Base-by-base conservation (phyloP, 257 asterid genomes). In the Catharanthus roseus region DNA sequence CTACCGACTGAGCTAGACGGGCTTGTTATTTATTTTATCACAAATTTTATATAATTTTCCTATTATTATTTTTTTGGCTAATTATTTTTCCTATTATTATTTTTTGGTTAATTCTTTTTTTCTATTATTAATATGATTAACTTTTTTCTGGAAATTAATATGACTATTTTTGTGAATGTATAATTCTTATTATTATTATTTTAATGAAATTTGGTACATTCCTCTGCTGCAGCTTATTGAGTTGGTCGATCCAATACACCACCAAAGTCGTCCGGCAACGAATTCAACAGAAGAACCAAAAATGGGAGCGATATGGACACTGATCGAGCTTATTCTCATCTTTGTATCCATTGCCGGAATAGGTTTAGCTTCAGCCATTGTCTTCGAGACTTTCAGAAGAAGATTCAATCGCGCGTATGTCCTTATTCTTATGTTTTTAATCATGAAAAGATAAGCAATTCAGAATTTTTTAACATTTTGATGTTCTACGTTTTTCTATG, bases 301-400 rank as follows among this genome's bases (percentile, higher is more conserved):
- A 16, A 67, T 67, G 72, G 72, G 72, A 49, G 41, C 74, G 70
- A 18, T 87, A 55, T 86, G 87, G 93, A 55, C 74, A 67, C 65
- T 83, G 82, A 36, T 89, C 47, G 85, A 87, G 78, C 66, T 73
- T 76, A 74, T 86, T n/a, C 75, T 80, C 72, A 83, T 87, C 82
- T 61, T 81, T 26, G 88, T 87, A 49, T 70, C 83, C 53, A 67
- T 84, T 66, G 38, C 73, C 65, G 86, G 74, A n/a, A 6, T 86
- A 24, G 93, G 90, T 70, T 82, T 90, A 69, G 53, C 65, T 29
- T 72, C 88, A 18, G 88, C 84, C 12, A 71, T 89, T 63, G 78
- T 85, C 68, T 77, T 87, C 81, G 90, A 90, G 65, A 78, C 89
- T 5, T 83, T 71, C 75, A 76, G 87, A 62, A 89, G 96, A 83